Percentiles rank a stretch among this genome's conserved stretches.
Conservation (phyloP, 257 asterid genomes). For the Solanum medicagineum region DNA sequence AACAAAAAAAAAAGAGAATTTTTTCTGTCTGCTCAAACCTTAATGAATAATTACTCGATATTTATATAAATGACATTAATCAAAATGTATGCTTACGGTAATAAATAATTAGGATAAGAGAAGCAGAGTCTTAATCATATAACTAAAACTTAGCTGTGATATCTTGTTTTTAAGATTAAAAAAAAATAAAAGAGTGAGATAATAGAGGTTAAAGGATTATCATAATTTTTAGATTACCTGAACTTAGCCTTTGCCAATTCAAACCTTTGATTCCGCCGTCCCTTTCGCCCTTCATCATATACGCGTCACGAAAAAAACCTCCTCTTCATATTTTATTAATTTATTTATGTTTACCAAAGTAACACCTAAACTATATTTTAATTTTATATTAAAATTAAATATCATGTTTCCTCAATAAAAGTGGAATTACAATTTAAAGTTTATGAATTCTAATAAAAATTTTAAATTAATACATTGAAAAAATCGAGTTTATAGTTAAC, state of each 20-base stretch:
- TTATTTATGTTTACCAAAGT: background rate
- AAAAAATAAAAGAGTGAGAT: background rate
- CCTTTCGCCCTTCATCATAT: constrained; percentile 11
- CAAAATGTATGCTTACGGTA: accelerated
- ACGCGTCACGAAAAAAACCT: constrained; percentile 15
- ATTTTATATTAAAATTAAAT: background rate
- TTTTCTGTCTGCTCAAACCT: background rate
- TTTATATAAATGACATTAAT: background rate
- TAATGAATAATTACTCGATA: background rate
- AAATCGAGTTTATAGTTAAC: background rate
- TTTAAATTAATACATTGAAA: background rate
- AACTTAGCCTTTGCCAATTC: constrained; percentile 30
- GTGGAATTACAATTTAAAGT: background rate
- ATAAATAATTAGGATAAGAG: background rate
- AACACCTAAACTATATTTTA: background rate
- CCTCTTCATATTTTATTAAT: background rate
- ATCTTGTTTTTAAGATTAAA: constrained; percentile 16
- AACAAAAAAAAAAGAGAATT: accelerated
- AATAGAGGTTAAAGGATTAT: background rate
- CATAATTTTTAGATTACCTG: constrained; percentile 18
- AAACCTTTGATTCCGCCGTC: constrained; percentile 44
- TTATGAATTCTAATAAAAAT: background rate
- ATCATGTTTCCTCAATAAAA: background rate
- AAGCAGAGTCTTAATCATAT: constrained; percentile 13
- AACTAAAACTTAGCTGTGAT: constrained; percentile 33